These are phyloP conservation scores for Aspergillus carlsbadensis DNA, from an alignment of 495 filamentous ascomycete genomes.

Conservation along the genomic window DNA sequence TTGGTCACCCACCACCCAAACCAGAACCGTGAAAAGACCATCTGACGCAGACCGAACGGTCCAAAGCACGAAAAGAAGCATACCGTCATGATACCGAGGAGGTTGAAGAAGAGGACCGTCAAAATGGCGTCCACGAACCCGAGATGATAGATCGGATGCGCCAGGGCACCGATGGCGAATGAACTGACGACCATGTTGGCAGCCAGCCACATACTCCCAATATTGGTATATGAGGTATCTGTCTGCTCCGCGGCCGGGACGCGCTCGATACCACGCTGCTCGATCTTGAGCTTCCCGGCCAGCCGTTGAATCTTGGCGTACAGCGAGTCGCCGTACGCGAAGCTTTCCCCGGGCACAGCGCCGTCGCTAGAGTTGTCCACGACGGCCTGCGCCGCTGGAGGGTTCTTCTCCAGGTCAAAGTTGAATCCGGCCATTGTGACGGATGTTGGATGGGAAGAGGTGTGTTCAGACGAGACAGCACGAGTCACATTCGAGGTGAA, in stretches of 20 bases:
- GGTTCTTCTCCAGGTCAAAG: constrained; percentile 41
- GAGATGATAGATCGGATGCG: constrained; percentile 62
- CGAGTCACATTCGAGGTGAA: not conserved
- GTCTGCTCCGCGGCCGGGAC: constrained; percentile 73
- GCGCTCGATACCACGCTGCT: constrained; percentile 78
- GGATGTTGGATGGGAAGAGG: constrained; percentile 17
- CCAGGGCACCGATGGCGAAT: constrained; percentile 77
- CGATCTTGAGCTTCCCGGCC: constrained; percentile 67
- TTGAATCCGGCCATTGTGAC: constrained; percentile 28
- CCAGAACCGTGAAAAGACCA: constrained; percentile 81
- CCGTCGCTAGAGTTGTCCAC: constrained; percentile 51
- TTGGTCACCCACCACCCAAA: constrained; percentile 75
- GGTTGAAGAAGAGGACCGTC: constrained; percentile 75
- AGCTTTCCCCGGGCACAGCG: constrained; percentile 60
- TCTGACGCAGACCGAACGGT: constrained; percentile 80
- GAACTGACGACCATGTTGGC: constrained; percentile 83
- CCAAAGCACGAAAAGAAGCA: constrained; percentile 82
- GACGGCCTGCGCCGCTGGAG: constrained; percentile 35
- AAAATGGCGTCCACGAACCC: constrained; percentile 78
- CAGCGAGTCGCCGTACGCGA: constrained; percentile 58
- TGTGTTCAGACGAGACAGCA: not conserved
- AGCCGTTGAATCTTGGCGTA: constrained; percentile 70
- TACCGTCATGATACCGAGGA: constrained; percentile 70
- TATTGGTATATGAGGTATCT: constrained; percentile 63
- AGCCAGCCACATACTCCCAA: constrained; percentile 79